phyloP scores from a whole-genome alignment of 805 yeast species.

The Candida nitratophila region DNA sequence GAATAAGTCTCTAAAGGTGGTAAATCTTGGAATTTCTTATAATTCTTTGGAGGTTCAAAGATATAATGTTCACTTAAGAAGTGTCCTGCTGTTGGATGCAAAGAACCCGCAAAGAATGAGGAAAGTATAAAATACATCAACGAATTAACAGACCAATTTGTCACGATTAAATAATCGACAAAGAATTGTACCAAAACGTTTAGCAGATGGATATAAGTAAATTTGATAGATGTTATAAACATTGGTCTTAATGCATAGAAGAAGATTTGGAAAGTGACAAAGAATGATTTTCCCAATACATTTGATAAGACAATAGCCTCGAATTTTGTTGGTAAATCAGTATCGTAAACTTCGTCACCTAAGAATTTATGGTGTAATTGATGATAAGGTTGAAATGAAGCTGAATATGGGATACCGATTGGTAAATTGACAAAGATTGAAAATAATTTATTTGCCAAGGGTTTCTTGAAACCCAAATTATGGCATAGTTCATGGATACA shows the following conservation, averaged over 20 bases:
- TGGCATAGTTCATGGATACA: slow-evolving; percentile 88
- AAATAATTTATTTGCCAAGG: slow-evolving; percentile 69
- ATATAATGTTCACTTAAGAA: slow-evolving; percentile 93
- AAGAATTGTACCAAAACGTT: slow-evolving; percentile 56
- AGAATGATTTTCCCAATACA: slow-evolving; percentile 81
- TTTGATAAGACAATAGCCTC: slow-evolving; percentile 73
- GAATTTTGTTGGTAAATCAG: slow-evolving; percentile 77
- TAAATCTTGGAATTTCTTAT: slow-evolving; percentile 21
- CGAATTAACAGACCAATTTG: slow-evolving; percentile 56
- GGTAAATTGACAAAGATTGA: slow-evolving; percentile 77
- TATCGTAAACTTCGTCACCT: slow-evolving; percentile 78
- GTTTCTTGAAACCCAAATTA: slow-evolving; percentile 74
- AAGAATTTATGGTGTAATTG: slow-evolving; percentile 85
- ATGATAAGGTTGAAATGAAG: slow-evolving; percentile 85
- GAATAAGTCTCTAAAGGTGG: slow-evolving; percentile 82
- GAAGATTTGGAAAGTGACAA: slow-evolving; percentile 82
- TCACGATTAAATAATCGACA: slow-evolving; percentile 53
- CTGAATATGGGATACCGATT: slow-evolving; percentile 85
- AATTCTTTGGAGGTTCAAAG: slow-evolving; percentile 44
- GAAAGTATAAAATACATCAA: slow-evolving; percentile 63
- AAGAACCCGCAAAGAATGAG: slow-evolving; percentile 82
- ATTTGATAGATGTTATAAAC: slow-evolving; percentile 68
- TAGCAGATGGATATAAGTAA: slow-evolving; percentile 68
- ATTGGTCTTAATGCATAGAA: slow-evolving; percentile 89
- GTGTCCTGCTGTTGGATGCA: slow-evolving; percentile 94